Conservation (phyloP, 257 asterid genomes). For the Oldenlandia corymbosa region DNA sequence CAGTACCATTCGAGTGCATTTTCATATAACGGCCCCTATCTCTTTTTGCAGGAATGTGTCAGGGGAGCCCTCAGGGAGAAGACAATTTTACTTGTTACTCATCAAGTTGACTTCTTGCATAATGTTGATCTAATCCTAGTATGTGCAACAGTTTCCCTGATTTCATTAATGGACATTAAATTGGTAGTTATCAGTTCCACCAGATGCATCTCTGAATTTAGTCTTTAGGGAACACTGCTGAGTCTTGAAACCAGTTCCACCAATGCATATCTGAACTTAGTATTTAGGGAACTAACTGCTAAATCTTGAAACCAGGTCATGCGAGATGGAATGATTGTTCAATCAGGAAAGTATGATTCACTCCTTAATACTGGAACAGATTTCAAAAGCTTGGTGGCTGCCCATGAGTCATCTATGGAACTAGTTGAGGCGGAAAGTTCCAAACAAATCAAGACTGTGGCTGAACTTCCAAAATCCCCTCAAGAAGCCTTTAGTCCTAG, state of each 20-base stretch:
- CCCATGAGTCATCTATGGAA: constrained; percentile 89
- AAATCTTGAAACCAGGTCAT: constrained; percentile 52
- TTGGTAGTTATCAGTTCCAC: no score
- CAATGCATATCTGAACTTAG: background rate
- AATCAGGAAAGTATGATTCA: constrained; percentile 75
- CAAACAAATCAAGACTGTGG: constrained; percentile 25
- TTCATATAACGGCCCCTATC: background rate
- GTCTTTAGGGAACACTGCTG: no score
- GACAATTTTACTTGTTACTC: constrained; percentile 82
- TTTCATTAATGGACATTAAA: no score
- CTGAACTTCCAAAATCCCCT: constrained; percentile 27
- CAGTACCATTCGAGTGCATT: background rate
- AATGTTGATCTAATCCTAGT: constrained; percentile 86
- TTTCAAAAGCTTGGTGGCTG: constrained; percentile 72
- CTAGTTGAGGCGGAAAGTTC: constrained; percentile 79
- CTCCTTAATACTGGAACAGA: constrained; percentile 56
- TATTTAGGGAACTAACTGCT: background rate
- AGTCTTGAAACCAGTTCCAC: no score
- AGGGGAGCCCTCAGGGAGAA: constrained; percentile 75
- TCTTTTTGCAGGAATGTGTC: constrained; percentile 68
- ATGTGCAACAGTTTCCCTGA: constrained; percentile 19
- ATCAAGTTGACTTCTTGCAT: constrained; percentile 98
- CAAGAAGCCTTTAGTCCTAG: constrained; percentile 36
- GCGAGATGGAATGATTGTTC: constrained; percentile 81
- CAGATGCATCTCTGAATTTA: no score